phyloP scores from a whole-genome alignment of 495 filamentous ascomycete genomes.

The Chaetomium tenue region DNA sequence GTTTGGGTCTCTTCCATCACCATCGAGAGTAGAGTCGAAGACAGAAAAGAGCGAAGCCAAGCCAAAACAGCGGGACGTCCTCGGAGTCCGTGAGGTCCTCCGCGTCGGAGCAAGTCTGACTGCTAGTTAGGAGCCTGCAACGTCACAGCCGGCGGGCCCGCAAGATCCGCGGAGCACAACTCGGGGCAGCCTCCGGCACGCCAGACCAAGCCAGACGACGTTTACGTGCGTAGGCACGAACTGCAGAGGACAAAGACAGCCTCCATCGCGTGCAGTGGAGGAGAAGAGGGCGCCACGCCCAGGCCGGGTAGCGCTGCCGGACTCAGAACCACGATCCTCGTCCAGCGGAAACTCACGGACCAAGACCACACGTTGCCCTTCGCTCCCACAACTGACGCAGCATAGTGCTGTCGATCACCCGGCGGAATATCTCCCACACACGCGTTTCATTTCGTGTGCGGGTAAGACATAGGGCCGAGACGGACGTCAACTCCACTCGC shows the following conservation, averaged over 20 bases:
- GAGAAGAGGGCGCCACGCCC: background rate
- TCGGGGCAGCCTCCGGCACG: background rate
- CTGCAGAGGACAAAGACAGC: background rate
- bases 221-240: background rate
- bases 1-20: background rate
- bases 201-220: background rate
- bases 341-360: slow-evolving; percentile 1
- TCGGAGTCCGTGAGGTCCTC: background rate
- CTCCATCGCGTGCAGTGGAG: background rate
- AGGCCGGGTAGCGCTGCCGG: background rate
- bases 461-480: slow-evolving; percentile 11
- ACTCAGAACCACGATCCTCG: slow-evolving; percentile 4
- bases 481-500: background rate
- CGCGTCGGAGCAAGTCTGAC: background rate
- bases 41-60: background rate
- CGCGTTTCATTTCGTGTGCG: background rate
- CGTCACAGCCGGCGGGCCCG: background rate
- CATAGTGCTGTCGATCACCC: slow-evolving; percentile 13
- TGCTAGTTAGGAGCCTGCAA: background rate
- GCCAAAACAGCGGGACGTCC: background rate
- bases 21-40: background rate
- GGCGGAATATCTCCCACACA: slow-evolving; percentile 7
- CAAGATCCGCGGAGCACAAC: background rate
- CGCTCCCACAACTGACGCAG: background rate
- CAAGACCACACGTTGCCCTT: background rate